Conservation (phyloP, 2,329 filamentous ascomycete genomes). For the Colletotrichum sp. region DNA sequence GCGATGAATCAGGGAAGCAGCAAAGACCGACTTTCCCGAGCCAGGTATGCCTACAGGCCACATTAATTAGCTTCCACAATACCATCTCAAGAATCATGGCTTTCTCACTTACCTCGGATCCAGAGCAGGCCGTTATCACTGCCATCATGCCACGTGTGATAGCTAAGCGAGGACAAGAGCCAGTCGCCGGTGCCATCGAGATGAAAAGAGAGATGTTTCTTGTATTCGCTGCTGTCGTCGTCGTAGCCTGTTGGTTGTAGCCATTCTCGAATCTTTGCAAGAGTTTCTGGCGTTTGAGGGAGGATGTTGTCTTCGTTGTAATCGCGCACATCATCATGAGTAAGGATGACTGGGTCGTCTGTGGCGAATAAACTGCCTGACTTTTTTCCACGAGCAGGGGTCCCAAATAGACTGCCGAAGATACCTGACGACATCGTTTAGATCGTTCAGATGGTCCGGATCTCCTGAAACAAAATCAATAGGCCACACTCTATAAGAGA, state of each 20-base stretch:
- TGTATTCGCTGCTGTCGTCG: conserved; percentile 26
- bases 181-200: conserved; percentile 27
- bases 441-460: not conserved
- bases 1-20: not conserved
- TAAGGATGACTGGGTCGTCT: not conserved
- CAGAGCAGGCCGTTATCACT: conserved; percentile 29
- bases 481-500: not conserved
- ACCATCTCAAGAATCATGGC: not conserved
- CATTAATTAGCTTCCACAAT: not conserved
- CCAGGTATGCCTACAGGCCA: conserved; percentile 36
- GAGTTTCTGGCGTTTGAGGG: not conserved
- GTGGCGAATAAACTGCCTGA: not conserved
- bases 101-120: conserved; percentile 26
- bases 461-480: not conserved
- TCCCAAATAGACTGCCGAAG: not conserved
- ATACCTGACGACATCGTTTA: not conserved
- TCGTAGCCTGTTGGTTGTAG: conserved; percentile 26
- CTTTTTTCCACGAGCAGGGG: not conserved
- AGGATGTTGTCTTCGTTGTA: not conserved
- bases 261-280: not conserved
- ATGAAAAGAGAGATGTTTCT: conserved; percentile 27
- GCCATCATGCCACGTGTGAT: conserved; percentile 25
- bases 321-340: not conserved
- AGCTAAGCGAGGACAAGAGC: conserved; percentile 22
- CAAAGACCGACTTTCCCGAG: conserved; percentile 26